Base-by-base conservation (phyloP, 2,329 filamentous ascomycete species). In the Incumbomyces lentus region DNA sequence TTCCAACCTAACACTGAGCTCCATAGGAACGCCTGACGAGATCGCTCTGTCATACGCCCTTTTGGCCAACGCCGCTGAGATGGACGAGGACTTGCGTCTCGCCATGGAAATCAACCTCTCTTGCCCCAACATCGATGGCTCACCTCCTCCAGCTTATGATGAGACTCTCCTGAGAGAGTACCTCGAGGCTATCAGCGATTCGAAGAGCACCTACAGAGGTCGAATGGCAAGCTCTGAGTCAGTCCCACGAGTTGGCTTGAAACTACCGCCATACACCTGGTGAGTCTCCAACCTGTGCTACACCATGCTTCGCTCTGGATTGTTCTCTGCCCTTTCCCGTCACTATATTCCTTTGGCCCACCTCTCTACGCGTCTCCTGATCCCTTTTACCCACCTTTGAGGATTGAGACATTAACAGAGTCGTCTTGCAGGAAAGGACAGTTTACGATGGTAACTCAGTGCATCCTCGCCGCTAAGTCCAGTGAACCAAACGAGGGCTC, bases 91-190 rank as follows among this genome's bases (percentile, higher is more conserved):
- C 49, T 60, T 78, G 53, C 69, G 71, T 1, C 66, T 86, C 1
- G 79, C 79, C 14, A 76, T 88, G 69, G 85, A 90, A 62, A 70
- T 89, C 57, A 90, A 90, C 59, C 74, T 89, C 26, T 83, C 78
- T 29, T 89, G 85, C 55, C 85, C 85, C 0, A 89, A 90, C 57
- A 88, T 89, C 41, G 70, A 74, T 0, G 67, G 68, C 14, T 73
- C 74, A 39, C 79, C 84, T 1, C 85, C 85, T 1, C 83, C 84
- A 5, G 84, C 84, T 0, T 89, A 88, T 60, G 71, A 75, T 6
- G 62, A 68, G 0, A 52, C 54, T 0, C 66, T 71, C 0, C 60
- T 89, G 2, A 52, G 60, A 0, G 62, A 63, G 4, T 87, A 86
- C 51, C 64, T 89, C 1, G 52, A 55, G 1, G 64, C 66, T 0